Percentiles rank a stretch among this genome's conserved stretches.
Evolutionary conservation across 257 asterid genomes (phyloP).

Genomic region (Mentha longifolia): DNA sequence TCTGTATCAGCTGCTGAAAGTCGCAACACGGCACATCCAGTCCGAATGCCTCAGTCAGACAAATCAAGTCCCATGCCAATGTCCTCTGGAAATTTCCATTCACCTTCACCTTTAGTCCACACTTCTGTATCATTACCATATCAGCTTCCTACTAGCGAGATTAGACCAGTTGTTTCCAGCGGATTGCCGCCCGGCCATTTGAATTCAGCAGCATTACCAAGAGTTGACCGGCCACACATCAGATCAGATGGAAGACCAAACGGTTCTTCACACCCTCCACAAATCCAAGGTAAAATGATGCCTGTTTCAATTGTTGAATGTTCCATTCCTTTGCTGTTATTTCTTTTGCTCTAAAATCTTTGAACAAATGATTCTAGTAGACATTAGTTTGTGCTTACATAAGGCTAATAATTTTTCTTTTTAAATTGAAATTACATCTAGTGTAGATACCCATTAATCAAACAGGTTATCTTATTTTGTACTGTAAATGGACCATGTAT

Average conservation of each 20-base stretch:
- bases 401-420: slow-evolving; percentile 16
- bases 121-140: slow-evolving; percentile 58
- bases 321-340: slow-evolving; percentile 17
- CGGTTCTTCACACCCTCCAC: slow-evolving; percentile 63
- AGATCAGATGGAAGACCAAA: slow-evolving; percentile 73
- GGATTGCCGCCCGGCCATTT: slow-evolving; percentile 58
- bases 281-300: slow-evolving; percentile 62
- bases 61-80: slow-evolving; percentile 53
- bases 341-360: slow-evolving; percentile 18
- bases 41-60: slow-evolving; percentile 60
- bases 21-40: slow-evolving; percentile 47
- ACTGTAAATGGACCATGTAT: slow-evolving; percentile 2
- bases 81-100: slow-evolving; percentile 56
- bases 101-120: slow-evolving; percentile 53
- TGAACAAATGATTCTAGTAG: slow-evolving; percentile 15
- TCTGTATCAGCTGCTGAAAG: slow-evolving; percentile 57
- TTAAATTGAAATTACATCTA: slow-evolving; percentile 19
- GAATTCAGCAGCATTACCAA: slow-evolving; percentile 56
- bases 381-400: slow-evolving; percentile 20
- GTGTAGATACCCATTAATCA: slow-evolving; percentile 3
- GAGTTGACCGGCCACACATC: slow-evolving; percentile 64
- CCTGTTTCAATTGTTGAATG: slow-evolving; percentile 15
- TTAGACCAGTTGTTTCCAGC: slow-evolving; percentile 63
- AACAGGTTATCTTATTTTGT: not conserved
- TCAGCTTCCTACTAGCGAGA: slow-evolving; percentile 93